These are phyloP conservation scores for Fraxinus sp. DNA, from an alignment of 305 asterid species.

Conservation along the genomic window DNA sequence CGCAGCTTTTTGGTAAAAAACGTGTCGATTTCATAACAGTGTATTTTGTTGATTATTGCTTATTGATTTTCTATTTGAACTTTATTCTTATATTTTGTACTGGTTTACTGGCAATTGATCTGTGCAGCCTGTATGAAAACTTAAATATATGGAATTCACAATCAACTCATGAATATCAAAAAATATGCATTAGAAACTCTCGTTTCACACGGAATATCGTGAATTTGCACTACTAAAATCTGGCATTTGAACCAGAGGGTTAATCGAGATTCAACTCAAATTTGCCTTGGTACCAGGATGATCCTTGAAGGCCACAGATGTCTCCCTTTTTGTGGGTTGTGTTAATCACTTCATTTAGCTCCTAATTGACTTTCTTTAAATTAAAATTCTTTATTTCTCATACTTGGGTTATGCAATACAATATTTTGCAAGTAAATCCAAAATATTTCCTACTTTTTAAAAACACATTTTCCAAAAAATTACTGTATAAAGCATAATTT, in stretches of 20 bases:
- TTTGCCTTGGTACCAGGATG: background rate
- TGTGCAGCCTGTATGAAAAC: background rate
- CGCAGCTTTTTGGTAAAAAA: background rate
- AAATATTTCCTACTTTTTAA: no score
- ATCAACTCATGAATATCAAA: background rate
- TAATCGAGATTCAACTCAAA: background rate
- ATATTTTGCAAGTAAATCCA: no score
- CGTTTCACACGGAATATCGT: background rate
- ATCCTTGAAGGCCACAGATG: background rate
- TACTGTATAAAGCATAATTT: no score
- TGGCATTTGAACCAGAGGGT: background rate
- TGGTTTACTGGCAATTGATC: background rate
- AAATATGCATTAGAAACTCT: background rate
- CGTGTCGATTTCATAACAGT: background rate
- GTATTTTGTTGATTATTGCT: background rate
- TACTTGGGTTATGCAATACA: no score
- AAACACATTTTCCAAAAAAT: no score
- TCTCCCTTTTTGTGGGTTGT: background rate
- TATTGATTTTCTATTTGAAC: background rate
- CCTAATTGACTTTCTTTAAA: no score
- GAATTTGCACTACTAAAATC: background rate
- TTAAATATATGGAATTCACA: background rate
- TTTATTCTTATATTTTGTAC: background rate
- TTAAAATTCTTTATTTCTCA: no score
- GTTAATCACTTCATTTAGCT: background rate